Percentiles rank a stretch among this genome's conserved stretches.
phyloP scores from a whole-genome alignment of 495 filamentous ascomycete genomes.

The Aspergillus diversus region DNA sequence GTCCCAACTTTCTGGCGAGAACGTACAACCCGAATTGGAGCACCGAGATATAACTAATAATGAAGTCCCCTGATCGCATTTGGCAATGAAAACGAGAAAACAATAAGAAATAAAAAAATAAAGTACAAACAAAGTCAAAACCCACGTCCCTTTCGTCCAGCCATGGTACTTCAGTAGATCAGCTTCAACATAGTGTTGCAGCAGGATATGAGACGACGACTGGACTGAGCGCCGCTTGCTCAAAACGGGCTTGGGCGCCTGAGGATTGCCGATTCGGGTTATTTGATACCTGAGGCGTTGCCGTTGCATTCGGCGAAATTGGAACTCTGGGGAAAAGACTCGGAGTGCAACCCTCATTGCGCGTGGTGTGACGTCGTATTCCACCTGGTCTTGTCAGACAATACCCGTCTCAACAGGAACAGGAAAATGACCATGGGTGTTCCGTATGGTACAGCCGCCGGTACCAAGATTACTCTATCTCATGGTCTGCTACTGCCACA shows the following conservation, averaged over 20 bases:
- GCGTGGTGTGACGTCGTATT: conserved; percentile 5
- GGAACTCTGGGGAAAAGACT: conserved; percentile 24
- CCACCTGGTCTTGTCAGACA: not conserved
- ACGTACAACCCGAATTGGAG: too few species aligned
- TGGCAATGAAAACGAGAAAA: too few species aligned
- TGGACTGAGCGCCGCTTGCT: not conserved
- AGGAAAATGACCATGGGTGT: not conserved
- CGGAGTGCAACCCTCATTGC: conserved; percentile 10
- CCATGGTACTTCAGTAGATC: not conserved
- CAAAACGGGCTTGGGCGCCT: not conserved
- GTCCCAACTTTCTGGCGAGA: too few species aligned
- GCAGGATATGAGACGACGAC: conserved; percentile 23
- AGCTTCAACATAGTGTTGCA: conserved; percentile 25
- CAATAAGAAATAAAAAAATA: too few species aligned
- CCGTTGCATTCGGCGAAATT: conserved; percentile 44
- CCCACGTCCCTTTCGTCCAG: not conserved
- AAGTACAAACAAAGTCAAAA: not conserved
- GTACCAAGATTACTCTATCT: conserved; percentile 6
- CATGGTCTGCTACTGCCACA: not conserved
- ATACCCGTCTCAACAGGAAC: not conserved
- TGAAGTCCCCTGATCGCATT: too few species aligned
- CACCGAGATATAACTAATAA: too few species aligned
- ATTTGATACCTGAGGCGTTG: conserved; percentile 16
- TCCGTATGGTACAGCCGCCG: conserved; percentile 23
- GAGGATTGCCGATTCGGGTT: not conserved